Base-by-base conservation (phyloP, 345 rosid species). In the Ceriops decandra region DNA sequence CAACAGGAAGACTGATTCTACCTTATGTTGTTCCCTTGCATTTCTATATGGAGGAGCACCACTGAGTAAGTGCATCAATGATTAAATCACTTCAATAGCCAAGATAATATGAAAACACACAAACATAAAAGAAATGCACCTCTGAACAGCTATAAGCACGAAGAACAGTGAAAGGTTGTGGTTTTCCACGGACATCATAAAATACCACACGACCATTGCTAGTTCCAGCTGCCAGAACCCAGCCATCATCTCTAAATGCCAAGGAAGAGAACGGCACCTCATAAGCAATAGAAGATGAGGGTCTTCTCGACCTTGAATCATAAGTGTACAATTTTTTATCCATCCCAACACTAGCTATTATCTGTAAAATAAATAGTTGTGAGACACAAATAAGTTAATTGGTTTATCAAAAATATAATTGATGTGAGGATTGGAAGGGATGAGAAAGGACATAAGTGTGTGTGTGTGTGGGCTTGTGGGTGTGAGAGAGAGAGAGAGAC, bases 241-340 rank as follows among this genome's bases (percentile, higher is more conserved):
- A 77, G 57, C 96, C 99, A 85, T 92, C 93, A 72, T 95, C 99
- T 82, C 86, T 88, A 82, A 84, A 92, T 65, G 96, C 93, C 84
- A 95, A 75, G n/a, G 99, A 95, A 74, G 99, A 90, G 78, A 95
- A 95, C 64, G 98, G 98, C 57, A 93, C 89, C 79, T 92, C 98
- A 78, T 92, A 84, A 60, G 96, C 63, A 61, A 84, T 84, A 81
- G 76, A 85, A 32, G 97, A 85, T 35, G 93, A 85, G 73, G 85
- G 79, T 76, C 90, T 87, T 80, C 88, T 84, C 68, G 96, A 91
- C 74, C 96, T 89, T 47, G 93, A 79, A 72, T 95, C 99, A 68
- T 83, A 95, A 52, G 90, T 90, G 75, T 95, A 92, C 56, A 95
- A 78, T 82, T 92, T 95, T 78, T 95, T 92, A 81, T 95, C 98